Base-by-base conservation (phyloP, 2,329 filamentous ascomycete species). In the Fusarium heterosporum region DNA sequence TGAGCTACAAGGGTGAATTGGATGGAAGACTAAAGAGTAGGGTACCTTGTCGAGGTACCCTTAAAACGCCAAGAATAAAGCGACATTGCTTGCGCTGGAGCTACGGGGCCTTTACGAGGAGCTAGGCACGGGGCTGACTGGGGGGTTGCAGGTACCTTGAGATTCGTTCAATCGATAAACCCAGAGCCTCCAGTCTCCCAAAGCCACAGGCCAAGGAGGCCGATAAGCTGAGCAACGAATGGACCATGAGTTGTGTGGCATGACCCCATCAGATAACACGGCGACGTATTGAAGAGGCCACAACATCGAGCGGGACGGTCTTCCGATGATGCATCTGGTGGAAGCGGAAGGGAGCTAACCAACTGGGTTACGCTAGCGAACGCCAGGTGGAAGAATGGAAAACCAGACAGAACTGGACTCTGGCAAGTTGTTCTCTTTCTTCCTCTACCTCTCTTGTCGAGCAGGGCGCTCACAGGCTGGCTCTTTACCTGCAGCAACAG, bases 301-400 rank as follows among this genome's bases (percentile, higher is more conserved):
- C 22, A 32, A 38, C 34, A 38, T 42, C 32, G 36, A 32, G 45
- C 30, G 40, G 16, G 26, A 41, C 34, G 19, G 32, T 60, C 25
- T 34, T 26, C 38, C 43, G 26, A 26, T 40, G 42, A 62, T 55
- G 34, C 49, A 55, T 42, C 38, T 30, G 38, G 22, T 63, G 43
- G 34, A 36, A 58, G 58, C 57, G 43, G 28, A 36, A 58, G 60
- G 43, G 39, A 63, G 43, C 60, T 62, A 62, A 51, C 55, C 64
- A 55, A 65, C 60, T 63, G 60, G 57, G 57, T 64, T 68, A 59
- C 70, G 52, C 70, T 72, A 72, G 66, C 52, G 56, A 55, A 55
- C 60, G 64, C 70, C 62, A 68, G 61, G 68, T 69, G 50, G 63
- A 68, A 72, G 63, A 56, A 71, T 68, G 66, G 66, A 73, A 69